These are phyloP conservation scores for Aspergillus oerlinghausenensis DNA, from an alignment of 2,329 filamentous ascomycete species.

Conservation along the genomic window DNA sequence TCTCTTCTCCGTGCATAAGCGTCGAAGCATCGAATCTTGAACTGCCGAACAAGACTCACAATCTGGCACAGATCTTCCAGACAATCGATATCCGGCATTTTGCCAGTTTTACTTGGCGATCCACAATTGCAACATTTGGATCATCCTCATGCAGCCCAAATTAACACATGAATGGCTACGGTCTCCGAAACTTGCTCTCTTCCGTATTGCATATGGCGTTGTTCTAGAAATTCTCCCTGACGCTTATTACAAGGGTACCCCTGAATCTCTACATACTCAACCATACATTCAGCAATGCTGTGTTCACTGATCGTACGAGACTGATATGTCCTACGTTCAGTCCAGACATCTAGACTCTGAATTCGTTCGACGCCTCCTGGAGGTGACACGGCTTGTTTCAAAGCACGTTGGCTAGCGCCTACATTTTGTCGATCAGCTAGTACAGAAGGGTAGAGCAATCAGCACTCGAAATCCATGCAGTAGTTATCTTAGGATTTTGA, in stretches of 20 bases:
- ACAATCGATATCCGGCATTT: too few relatives aligned
- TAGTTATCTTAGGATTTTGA: too few relatives aligned
- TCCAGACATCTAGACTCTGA: too few relatives aligned
- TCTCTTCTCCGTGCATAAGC: not conserved
- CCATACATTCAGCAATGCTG: too few relatives aligned
- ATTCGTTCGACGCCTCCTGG: too few relatives aligned
- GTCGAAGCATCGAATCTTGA: not conserved
- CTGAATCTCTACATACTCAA: not conserved
- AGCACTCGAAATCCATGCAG: too few relatives aligned
- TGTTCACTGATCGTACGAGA: too few relatives aligned
- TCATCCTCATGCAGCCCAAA: not conserved
- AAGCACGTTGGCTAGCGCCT: not conserved
- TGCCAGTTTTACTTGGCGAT: not conserved
- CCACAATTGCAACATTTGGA: not conserved
- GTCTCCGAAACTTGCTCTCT: not conserved
- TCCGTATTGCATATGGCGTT: not conserved
- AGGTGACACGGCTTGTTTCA: not conserved
- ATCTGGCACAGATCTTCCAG: not conserved
- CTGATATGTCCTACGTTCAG: too few relatives aligned
- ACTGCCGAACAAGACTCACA: too few relatives aligned
- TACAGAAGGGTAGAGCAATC: not conserved
- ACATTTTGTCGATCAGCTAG: not conserved
- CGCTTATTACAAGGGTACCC: not conserved
- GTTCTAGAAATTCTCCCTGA: not conserved
- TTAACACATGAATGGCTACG: not conserved